Evolutionary conservation across 106 monocot genomes (phyloP), one percentile per base, ranked within the genome.

Genomic region (Xerophyta viscosa): DNA sequence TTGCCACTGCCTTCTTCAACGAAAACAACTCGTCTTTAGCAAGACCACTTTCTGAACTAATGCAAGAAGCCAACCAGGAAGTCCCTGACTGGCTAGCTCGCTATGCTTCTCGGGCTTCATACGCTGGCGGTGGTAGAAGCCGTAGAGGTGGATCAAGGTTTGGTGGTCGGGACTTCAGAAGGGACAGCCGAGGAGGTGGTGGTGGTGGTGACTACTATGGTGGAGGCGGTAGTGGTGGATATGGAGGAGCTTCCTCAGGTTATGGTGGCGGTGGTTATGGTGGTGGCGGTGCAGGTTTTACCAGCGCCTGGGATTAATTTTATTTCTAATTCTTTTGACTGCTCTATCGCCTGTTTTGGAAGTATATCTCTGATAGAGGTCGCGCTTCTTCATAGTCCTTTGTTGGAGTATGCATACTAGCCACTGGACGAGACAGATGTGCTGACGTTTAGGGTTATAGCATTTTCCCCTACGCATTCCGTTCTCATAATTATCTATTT

Each of bases 1-100:
- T 91, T 8, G 91, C 91, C 0, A 91, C 91, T n/a, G 91, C 85
- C 22, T 86, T 91, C 66, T 91, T 91, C 81, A 82, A 81, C 23
- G 81, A 91, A 28, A 64, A 58, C 55, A 86, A 78, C 60, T 13
- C 54, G 36, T 66, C 68, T 0, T 24, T 88, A 29, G 88, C 88
- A 26, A 59, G 71, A 66, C 55, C 85, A 0, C 61, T 91, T 14
- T 14, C 75, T 2, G 91, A 91, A 27, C 75, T 91, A 0, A 91
- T 91, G 91, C 68, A 74, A 49, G 91, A 91, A 53, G 33, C 91
- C 17, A 81, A 78, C 46, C 91, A 91, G 60, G 91, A 85, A 48
- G 85, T 86, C 25, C 91, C 91, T 3, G 39, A 26, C 0, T 91
- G 91, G 91, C 80, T 91, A 2, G 57, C 56, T 4, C 57, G 77